Base-by-base conservation (phyloP, 257 asterid species). In the Capsicum baccatum region DNA sequence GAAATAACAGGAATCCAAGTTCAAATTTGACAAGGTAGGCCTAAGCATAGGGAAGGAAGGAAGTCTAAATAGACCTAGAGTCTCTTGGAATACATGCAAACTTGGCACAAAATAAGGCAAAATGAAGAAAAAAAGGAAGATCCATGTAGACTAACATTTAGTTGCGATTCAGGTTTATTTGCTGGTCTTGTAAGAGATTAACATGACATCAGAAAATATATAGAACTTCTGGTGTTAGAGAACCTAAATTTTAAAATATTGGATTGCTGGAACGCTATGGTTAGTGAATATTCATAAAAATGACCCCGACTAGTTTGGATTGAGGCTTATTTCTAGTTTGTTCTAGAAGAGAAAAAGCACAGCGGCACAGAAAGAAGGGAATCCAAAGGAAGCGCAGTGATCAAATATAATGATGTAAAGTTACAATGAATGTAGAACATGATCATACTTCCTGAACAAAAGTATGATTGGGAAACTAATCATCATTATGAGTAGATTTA, bases 371-470 rank as follows among this genome's bases (percentile, higher is more conserved):
- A 73, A 48, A 48, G 80, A 48, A 48, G 59, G 60, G 80, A 73
- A 50, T 48, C 5, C 37, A 73, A 19, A 42, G 58, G 59, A 48
- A 73, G 60, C 12, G 5, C 80, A 26, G 54, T 10, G 0, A 19
- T 73, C 80, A 73, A 48, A 73, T 48, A 48, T 73, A 73, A 2
- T 19, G 60, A 73, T 48, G 19, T 15, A 73, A 12, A 48, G 59
- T 42, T 48, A 48, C 7, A 48, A 47, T 21, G 80, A 73, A 19
- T 48, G 39, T 74, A 50, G 6, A 2, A 59, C 80, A 74, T 6
- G 80, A 50, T 74, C 80, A 74, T 50, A 74, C 39, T 74, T 74
- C 80, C 80, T 50, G 60, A 44, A 74, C 19, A 9, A 74, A 74
- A 6, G 12, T 50, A 50, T 50, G 39, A 74, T 0, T 74, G 60